Conservation (phyloP, 2,329 filamentous ascomycete species). For the Trichoderma guizhouense region DNA sequence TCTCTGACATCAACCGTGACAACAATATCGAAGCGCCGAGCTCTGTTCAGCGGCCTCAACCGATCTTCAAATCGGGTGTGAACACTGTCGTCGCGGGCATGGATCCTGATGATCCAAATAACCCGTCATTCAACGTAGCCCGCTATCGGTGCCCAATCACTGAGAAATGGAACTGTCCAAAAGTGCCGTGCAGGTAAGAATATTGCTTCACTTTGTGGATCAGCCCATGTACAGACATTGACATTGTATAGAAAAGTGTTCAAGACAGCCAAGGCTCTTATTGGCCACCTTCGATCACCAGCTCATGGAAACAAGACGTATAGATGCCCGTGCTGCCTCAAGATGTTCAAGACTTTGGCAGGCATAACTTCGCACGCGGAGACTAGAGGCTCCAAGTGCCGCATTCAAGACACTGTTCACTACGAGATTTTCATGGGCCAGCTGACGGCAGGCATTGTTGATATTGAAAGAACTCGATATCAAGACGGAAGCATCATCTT, state of each 20-base stretch:
- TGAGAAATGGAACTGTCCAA: slow-evolving; percentile 52
- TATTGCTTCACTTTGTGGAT: background rate
- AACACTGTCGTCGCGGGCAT: slow-evolving; percentile 18
- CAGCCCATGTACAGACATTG: background rate
- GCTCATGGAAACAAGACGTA: slow-evolving; percentile 37
- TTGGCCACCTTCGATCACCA: slow-evolving; percentile 43
- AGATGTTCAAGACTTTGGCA: slow-evolving; percentile 39
- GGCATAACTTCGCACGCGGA: slow-evolving; percentile 50
- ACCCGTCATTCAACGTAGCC: slow-evolving; percentile 44
- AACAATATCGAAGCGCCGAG: background rate
- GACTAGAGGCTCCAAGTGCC: slow-evolving; percentile 40
- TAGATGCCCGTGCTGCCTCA: slow-evolving; percentile 45
- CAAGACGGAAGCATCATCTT: slow-evolving; percentile 31
- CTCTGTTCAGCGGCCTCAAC: background rate
- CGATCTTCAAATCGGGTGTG: slow-evolving; percentile 19
- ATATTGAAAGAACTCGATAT: slow-evolving; percentile 23
- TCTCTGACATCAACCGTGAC: background rate
- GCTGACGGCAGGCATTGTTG: slow-evolving; percentile 32
- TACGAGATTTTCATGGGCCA: slow-evolving; percentile 35
- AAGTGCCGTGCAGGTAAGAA: slow-evolving; percentile 48
- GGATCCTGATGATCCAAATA: slow-evolving; percentile 43
- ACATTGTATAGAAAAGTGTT: slow-evolving; percentile 39
- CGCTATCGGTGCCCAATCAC: slow-evolving; percentile 44
- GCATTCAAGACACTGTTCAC: slow-evolving; percentile 39
- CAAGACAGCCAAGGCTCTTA: slow-evolving; percentile 31